These are phyloP conservation scores for Gossypium lobatum DNA, from an alignment of 441 rosid genomes.

Conservation along the genomic window DNA sequence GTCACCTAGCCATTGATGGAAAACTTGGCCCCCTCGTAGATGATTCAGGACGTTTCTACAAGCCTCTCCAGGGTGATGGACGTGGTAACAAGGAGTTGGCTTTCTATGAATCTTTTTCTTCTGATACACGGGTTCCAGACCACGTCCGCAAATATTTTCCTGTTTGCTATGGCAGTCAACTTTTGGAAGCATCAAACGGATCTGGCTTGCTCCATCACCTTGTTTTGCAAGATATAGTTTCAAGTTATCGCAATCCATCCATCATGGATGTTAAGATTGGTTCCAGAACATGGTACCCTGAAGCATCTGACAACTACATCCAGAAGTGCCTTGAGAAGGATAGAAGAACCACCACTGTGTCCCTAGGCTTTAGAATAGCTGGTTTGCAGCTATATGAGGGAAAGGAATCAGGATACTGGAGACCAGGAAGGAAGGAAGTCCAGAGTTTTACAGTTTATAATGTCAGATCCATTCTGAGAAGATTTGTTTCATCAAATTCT, in stretches of 20 bases:
- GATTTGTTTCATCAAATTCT: constrained; percentile 74
- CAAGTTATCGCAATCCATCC: constrained; percentile 41
- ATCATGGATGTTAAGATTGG: constrained; percentile 90
- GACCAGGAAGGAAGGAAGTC: constrained; percentile 54
- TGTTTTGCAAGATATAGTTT: constrained; percentile 57
- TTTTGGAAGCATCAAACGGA: constrained; percentile 76
- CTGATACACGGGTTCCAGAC: constrained; percentile 53
- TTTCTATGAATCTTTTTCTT: constrained; percentile 65
- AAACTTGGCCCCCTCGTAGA: constrained; percentile 77
- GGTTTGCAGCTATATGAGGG: constrained; percentile 54
- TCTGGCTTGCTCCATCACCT: constrained; percentile 59
- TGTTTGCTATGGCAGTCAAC: constrained; percentile 59
- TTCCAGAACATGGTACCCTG: constrained; percentile 91
- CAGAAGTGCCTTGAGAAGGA: constrained; percentile 65
- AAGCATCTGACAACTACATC: constrained; percentile 67
- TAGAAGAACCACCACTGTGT: constrained; percentile 38
- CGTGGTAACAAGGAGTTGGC: constrained; percentile 68
- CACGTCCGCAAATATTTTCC: constrained; percentile 74
- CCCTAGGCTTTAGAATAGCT: constrained; percentile 74
- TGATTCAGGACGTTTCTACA: constrained; percentile 79
- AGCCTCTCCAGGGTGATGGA: constrained; percentile 69
- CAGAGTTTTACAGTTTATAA: constrained; percentile 37
- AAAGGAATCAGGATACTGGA: constrained; percentile 53
- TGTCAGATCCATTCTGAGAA: constrained; percentile 51
- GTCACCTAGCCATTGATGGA: constrained; percentile 65